Conservation (phyloP, 345 rosid species). For the Heritiera littoralis region DNA sequence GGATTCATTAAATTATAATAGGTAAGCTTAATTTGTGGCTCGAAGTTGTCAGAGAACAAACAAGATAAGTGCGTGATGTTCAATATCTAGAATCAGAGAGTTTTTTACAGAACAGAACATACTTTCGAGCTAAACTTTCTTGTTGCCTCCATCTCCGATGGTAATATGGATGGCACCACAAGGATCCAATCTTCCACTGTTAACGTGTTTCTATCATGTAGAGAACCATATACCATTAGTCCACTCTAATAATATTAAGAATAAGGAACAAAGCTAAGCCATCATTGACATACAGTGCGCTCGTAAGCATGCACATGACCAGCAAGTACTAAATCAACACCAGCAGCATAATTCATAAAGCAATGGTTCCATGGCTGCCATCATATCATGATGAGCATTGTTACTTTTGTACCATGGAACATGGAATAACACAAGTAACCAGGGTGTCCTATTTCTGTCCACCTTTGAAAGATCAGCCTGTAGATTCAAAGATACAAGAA, state of each 20-base stretch:
- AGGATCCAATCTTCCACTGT: conserved; percentile 60
- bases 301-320: conserved; percentile 99
- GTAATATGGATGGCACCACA: conserved; percentile 88
- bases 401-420: conserved; percentile 98
- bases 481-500: conserved; percentile 16
- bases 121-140: conserved; percentile 84
- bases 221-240: too few relatives aligned
- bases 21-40: background rate
- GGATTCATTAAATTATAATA: background rate
- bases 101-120: conserved; percentile 25
- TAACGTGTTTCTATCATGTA: background rate
- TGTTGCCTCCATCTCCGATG: conserved; percentile 93
- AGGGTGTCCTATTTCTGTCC: conserved; percentile 80
- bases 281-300: conserved; percentile 56
- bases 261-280: background rate
- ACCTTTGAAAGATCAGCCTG: conserved; percentile 84
- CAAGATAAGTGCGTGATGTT: background rate
- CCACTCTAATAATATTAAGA: conserved; percentile 17
- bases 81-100: background rate
- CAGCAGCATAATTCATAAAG: conserved; percentile 53
- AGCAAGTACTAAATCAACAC: conserved; percentile 72
- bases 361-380: conserved; percentile 83
- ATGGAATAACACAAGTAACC: conserved; percentile 67
- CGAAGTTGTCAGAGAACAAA: background rate
- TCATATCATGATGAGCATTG: conserved; percentile 79